phyloP scores from a whole-genome alignment of 169 alveolate species.

The Amoebophrya sp. region DNA sequence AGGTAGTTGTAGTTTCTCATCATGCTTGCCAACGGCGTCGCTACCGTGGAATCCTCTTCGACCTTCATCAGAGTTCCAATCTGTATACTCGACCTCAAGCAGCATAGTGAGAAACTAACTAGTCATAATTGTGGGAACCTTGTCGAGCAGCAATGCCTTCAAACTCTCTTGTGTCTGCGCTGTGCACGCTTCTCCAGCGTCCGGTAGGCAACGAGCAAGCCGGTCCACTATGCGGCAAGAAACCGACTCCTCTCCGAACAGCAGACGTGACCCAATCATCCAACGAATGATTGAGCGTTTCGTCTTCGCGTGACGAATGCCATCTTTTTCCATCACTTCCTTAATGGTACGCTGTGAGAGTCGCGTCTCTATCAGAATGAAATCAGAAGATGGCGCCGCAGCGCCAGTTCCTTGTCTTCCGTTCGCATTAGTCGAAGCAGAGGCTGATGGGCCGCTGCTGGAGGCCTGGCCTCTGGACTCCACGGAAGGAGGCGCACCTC shows the following conservation, averaged over 20 bases:
- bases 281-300: neutral
- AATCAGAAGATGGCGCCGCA: neutral
- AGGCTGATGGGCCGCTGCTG: too few species aligned
- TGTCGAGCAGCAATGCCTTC: neutral
- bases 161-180: neutral
- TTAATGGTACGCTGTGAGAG: neutral
- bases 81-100: too few species aligned
- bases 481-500: too few species aligned
- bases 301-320: neutral
- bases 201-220: neutral
- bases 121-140: neutral
- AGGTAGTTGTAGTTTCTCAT: too few species aligned
- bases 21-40: too few species aligned
- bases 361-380: neutral
- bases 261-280: neutral
- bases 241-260: slow-evolving; percentile 4
- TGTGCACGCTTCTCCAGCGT: neutral
- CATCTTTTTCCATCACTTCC: slow-evolving; percentile 3
- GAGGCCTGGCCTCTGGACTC: too few species aligned
- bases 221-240: neutral
- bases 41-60: too few species aligned
- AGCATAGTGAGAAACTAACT: too few species aligned
- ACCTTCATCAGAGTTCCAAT: too few species aligned
- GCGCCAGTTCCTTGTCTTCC: neutral
- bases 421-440: too few species aligned